Percentiles rank a stretch among this genome's conserved stretches.
Conservation (phyloP, 345 rosid genomes). For the Laguncularia racemosa region DNA sequence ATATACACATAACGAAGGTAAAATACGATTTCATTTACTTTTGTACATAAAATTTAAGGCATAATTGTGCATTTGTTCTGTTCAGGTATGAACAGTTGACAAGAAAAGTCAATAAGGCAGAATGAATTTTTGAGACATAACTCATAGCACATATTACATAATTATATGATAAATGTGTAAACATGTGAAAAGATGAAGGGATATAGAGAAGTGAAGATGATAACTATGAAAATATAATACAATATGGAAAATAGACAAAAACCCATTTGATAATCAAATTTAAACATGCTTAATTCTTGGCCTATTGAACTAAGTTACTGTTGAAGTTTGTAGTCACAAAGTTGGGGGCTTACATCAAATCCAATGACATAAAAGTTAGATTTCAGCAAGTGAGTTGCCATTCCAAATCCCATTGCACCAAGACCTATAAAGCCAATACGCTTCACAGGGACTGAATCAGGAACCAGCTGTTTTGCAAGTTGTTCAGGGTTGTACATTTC, state of each 20-base stretch:
- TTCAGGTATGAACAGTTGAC: no score
- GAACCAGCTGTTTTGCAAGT: slow-evolving; percentile 45
- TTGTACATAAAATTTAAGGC: no score
- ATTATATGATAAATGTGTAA: no score
- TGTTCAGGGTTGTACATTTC: slow-evolving; percentile 71
- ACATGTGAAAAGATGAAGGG: no score
- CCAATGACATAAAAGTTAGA: slow-evolving; percentile 64
- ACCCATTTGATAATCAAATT: no score
- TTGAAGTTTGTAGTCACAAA: neutral
- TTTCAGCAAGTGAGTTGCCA: slow-evolving; percentile 80
- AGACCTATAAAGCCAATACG: slow-evolving; percentile 90
- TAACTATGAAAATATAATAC: neutral
- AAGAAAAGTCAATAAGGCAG: no score
- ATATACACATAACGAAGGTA: no score
- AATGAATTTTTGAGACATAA: no score
- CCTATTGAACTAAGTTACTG: neutral
- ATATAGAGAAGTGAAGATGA: slow-evolving; percentile 6
- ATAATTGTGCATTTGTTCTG: no score
- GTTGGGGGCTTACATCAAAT: slow-evolving; percentile 62
- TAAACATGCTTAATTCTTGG: no score
- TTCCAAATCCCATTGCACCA: slow-evolving; percentile 99
- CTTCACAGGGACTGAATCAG: slow-evolving; percentile 45
- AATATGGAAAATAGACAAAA: neutral
- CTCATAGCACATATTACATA: no score
- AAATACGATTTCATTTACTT: no score